Conservation (phyloP, 2,329 filamentous ascomycete genomes). For the Neonectria magnoliae region DNA sequence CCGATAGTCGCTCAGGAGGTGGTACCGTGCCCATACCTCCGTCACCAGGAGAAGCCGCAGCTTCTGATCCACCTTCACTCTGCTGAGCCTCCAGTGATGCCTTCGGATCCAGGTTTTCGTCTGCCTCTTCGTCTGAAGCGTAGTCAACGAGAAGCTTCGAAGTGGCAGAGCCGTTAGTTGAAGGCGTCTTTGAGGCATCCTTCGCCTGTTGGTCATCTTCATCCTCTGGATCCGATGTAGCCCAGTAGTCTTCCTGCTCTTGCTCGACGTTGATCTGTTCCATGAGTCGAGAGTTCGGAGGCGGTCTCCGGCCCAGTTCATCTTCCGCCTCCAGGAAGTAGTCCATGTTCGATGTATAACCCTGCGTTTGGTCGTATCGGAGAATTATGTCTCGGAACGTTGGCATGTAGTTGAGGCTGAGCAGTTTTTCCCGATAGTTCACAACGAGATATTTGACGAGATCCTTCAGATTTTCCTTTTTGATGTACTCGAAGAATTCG, state of each 20-base stretch:
- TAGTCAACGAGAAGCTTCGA: slow-evolving; percentile 89
- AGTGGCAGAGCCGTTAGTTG: slow-evolving; percentile 70
- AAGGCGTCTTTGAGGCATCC: slow-evolving; percentile 46
- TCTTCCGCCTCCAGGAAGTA: slow-evolving; percentile 79
- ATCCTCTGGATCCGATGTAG: slow-evolving; percentile 86
- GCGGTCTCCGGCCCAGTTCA: slow-evolving; percentile 57
- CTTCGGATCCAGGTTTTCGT: slow-evolving; percentile 67
- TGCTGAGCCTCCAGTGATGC: slow-evolving; percentile 36
- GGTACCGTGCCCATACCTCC: slow-evolving; percentile 51
- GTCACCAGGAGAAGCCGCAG: slow-evolving; percentile 45
- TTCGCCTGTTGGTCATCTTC: slow-evolving; percentile 63
- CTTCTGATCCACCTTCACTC: slow-evolving; percentile 48
- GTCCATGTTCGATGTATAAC: slow-evolving; percentile 72
- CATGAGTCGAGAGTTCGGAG: slow-evolving; percentile 67
- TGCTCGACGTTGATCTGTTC: slow-evolving; percentile 80
- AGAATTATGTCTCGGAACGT: slow-evolving; percentile 82
- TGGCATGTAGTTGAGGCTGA: slow-evolving; percentile 81
- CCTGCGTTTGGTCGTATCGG: slow-evolving; percentile 82
- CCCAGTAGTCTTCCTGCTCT: slow-evolving; percentile 94
- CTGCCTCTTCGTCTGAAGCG: slow-evolving; percentile 85
- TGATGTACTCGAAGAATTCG: slow-evolving; percentile 93
- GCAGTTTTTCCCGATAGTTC: slow-evolving; percentile 81
- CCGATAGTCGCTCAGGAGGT: slow-evolving; percentile 81
- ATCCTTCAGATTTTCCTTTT: slow-evolving; percentile 81
- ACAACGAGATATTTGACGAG: slow-evolving; percentile 86